Evolutionary conservation across 345 rosid genomes (phyloP).

Genomic region (Anacardium occidentale): DNA sequence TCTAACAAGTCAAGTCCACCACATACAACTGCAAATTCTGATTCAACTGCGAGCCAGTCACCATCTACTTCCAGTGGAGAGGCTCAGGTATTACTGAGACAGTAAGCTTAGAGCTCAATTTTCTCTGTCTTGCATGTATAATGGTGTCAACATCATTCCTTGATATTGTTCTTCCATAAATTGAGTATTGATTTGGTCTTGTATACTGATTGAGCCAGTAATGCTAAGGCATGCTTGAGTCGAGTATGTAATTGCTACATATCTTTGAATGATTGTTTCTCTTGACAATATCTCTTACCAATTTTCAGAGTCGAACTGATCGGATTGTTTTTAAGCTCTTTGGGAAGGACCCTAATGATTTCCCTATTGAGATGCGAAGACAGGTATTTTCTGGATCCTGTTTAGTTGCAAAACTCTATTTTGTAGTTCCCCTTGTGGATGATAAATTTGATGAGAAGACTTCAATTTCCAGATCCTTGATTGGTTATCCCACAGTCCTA

Average conservation of each 20-base stretch:
- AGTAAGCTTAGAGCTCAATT: background rate
- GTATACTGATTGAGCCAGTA: background rate
- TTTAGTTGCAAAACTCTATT: slow-evolving; percentile 13
- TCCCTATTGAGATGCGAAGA: slow-evolving; percentile 47
- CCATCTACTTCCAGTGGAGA: slow-evolving; percentile 67
- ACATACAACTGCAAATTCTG: slow-evolving; percentile 45
- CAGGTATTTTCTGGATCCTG: slow-evolving; percentile 36
- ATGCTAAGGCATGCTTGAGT: background rate
- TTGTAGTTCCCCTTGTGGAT: slow-evolving; percentile 1
- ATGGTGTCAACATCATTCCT: background rate
- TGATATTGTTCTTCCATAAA: slow-evolving; percentile 4
- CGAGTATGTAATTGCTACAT: background rate
- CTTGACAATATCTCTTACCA: slow-evolving; percentile 19
- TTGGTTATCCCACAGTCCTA: slow-evolving; percentile 68
- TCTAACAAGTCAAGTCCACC: slow-evolving; percentile 51
- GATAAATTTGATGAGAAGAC: slow-evolving; percentile 16
- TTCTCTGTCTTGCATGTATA: slow-evolving; percentile 2
- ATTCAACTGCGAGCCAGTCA: slow-evolving; percentile 56
- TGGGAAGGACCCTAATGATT: slow-evolving; percentile 58
- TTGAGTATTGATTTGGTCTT: background rate
- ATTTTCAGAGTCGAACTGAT: slow-evolving; percentile 55
- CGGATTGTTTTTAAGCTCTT: slow-evolving; percentile 59
- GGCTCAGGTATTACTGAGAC: slow-evolving; percentile 46
- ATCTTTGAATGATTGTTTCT: slow-evolving; percentile 12
- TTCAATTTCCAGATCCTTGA: slow-evolving; percentile 52